These are phyloP conservation scores for Lentinula boryana DNA, from an alignment of 768 basidiomycete species.

Conservation along the genomic window DNA sequence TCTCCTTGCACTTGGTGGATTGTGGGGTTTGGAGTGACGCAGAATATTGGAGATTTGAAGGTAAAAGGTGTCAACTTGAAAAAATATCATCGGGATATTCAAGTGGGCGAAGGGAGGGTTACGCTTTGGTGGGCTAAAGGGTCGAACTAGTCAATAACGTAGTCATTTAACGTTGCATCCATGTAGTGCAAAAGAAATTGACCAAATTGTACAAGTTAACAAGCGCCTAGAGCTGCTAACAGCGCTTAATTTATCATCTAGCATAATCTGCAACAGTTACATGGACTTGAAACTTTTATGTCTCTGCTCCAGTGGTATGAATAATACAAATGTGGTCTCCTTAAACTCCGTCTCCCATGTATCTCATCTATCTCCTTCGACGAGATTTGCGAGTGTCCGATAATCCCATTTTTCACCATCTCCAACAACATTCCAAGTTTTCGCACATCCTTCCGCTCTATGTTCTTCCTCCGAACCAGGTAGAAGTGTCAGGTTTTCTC, in stretches of 20 bases:
- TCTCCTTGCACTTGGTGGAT: background rate
- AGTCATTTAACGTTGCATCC: too few species aligned
- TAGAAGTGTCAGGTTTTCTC: slow-evolving; percentile 24
- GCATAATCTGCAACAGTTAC: too few species aligned
- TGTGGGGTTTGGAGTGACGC: background rate
- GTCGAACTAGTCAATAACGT: too few species aligned
- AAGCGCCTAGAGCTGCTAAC: too few species aligned
- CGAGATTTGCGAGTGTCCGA: slow-evolving; percentile 12
- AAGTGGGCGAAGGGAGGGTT: background rate
- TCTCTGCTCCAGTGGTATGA: too few species aligned
- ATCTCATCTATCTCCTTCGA: slow-evolving; percentile 15
- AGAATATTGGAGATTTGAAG: background rate
- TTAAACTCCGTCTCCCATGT: background rate
- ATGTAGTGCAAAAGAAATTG: too few species aligned
- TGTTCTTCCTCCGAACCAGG: slow-evolving; percentile 30
- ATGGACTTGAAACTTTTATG: too few species aligned
- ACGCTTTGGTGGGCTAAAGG: background rate
- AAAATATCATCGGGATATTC: too few species aligned
- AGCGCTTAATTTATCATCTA: too few species aligned
- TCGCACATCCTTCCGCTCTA: slow-evolving; percentile 27
- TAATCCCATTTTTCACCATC: slow-evolving; percentile 10
- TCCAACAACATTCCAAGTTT: slow-evolving; percentile 7
- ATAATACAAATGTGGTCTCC: too few species aligned
- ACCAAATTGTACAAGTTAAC: too few species aligned
- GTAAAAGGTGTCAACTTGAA: background rate